A percentile compares a stretch with the other conserved stretches of the same genome.
phyloP scores from a whole-genome alignment of 2,329 filamentous ascomycete genomes.

The Apiospora rasikravindrae region DNA sequence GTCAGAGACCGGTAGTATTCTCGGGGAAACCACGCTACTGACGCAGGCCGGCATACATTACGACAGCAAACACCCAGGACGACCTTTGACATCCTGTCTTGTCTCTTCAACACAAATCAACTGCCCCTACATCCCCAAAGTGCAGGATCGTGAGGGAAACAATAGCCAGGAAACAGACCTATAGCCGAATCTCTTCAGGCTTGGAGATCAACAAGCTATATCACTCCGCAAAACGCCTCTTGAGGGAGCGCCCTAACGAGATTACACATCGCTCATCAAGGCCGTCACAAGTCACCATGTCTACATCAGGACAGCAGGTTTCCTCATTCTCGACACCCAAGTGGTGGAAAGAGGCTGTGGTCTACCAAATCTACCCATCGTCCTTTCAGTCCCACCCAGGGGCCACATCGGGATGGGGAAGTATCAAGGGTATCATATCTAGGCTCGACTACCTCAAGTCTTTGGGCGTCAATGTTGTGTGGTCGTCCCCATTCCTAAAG shows the following conservation, averaged over 20 bases:
- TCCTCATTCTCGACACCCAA: conserved; percentile 16
- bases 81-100: background rate
- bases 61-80: background rate
- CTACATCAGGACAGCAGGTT: conserved; percentile 1
- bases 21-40: conserved; percentile 14
- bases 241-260: background rate
- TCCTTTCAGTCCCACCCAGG: conserved; percentile 63
- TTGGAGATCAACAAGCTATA: background rate
- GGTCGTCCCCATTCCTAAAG: conserved; percentile 71
- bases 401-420: conserved; percentile 59
- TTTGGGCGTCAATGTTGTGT: conserved; percentile 68
- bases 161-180: background rate
- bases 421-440: conserved; percentile 66
- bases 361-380: conserved; percentile 66
- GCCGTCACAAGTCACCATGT: background rate
- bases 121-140: background rate
- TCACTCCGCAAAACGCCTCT: background rate
- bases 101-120: background rate
- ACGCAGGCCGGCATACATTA: background rate
- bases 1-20: conserved; percentile 11
- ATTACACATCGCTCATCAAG: background rate
- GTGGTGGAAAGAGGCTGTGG: conserved; percentile 58
- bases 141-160: background rate
- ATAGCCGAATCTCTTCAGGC: background rate
- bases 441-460: conserved; percentile 66